Evolutionary conservation across 805 yeast species (phyloP).

Genomic region (Metschnikowia lachancei): DNA sequence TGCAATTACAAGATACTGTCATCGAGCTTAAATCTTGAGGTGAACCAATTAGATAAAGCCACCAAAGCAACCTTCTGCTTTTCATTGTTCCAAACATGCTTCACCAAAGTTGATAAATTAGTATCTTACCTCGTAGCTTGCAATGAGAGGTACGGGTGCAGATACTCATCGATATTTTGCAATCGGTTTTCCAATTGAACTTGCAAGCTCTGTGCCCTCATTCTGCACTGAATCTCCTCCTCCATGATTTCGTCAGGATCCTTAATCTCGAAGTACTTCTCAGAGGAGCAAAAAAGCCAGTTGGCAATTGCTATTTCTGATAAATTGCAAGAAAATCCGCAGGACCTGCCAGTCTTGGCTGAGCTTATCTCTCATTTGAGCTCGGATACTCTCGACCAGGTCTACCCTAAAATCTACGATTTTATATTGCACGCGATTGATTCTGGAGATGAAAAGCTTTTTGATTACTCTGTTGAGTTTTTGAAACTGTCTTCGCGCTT

Average conservation of each 20-base stretch:
- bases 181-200: neutral
- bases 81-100: too few relatives aligned
- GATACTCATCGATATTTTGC: slow-evolving; percentile 2
- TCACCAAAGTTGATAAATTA: too few relatives aligned
- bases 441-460: neutral
- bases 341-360: slow-evolving; percentile 14
- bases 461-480: slow-evolving; percentile 1
- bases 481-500: slow-evolving; percentile 5
- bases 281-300: slow-evolving; percentile 8
- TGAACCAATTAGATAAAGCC: too few relatives aligned
- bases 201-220: neutral
- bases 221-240: neutral
- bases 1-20: too few relatives aligned
- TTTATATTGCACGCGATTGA: slow-evolving; percentile 4
- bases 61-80: too few relatives aligned
- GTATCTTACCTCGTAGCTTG: too few relatives aligned
- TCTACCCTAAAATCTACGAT: slow-evolving; percentile 10
- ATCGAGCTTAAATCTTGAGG: too few relatives aligned
- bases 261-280: slow-evolving; percentile 12
- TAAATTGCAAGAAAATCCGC: slow-evolving; percentile 5
- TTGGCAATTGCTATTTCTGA: slow-evolving; percentile 10
- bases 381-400: neutral
- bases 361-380: slow-evolving; percentile 15
- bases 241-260: slow-evolving; percentile 4
- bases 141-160: slow-evolving; percentile 4